phyloP scores from a whole-genome alignment of 257 asterid species.

The Solanum appendiculatum region DNA sequence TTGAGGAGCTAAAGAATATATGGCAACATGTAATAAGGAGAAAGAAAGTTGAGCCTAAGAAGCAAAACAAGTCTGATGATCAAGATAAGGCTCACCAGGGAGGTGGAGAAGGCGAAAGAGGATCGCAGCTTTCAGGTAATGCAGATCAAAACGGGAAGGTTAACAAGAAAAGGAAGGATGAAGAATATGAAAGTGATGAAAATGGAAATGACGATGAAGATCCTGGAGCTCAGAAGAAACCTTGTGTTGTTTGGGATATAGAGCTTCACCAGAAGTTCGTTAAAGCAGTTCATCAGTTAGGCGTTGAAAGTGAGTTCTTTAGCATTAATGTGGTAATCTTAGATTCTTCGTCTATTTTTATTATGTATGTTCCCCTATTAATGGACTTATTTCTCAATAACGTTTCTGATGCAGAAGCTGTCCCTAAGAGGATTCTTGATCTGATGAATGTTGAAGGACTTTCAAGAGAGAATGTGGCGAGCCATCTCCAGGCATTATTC shows the following conservation, averaged over 20 bases:
- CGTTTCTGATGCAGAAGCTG: constrained; percentile 54
- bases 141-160: constrained; percentile 42
- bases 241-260: constrained; percentile 84
- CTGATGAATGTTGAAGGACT: constrained; percentile 85
- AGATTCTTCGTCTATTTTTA: background rate
- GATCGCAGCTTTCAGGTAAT: constrained; percentile 11
- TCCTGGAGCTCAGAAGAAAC: constrained; percentile 68
- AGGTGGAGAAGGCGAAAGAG: constrained; percentile 39
- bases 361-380: background rate
- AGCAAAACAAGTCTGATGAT: constrained; percentile 20
- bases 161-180: constrained; percentile 72
- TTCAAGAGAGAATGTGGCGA: constrained; percentile 83
- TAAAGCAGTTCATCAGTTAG: constrained; percentile 71
- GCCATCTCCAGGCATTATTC: constrained; percentile 80
- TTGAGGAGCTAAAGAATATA: constrained; percentile 71
- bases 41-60: constrained; percentile 34
- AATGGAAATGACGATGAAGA: constrained; percentile 52
- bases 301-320: constrained; percentile 61
- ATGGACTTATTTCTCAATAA: background rate
- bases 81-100: constrained; percentile 24
- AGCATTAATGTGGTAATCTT: background rate
- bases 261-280: constrained; percentile 90
- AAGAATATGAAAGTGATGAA: constrained; percentile 61
- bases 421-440: constrained; percentile 84
- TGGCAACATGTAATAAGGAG: constrained; percentile 88